Evolutionary conservation across 495 filamentous ascomycete species (phyloP).

Genomic region (Neurospora sp.): DNA sequence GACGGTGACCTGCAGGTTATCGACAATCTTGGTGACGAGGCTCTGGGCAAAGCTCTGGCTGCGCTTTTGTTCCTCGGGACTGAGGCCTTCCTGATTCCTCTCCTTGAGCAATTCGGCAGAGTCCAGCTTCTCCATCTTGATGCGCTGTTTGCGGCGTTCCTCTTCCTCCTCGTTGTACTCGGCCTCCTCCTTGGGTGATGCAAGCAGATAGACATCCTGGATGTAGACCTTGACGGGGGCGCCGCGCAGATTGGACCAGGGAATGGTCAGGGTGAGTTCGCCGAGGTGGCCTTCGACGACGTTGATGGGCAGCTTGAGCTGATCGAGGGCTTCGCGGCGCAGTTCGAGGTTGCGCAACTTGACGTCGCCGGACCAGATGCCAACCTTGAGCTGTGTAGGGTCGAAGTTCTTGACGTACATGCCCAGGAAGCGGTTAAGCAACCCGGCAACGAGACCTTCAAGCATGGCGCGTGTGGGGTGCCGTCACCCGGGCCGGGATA

Average conservation of each 20-base stretch:
- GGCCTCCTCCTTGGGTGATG: slow-evolving; percentile 86
- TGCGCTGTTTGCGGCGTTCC: slow-evolving; percentile 61
- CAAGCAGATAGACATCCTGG: slow-evolving; percentile 90
- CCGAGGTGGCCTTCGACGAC: slow-evolving; percentile 93
- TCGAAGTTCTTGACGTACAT: slow-evolving; percentile 99
- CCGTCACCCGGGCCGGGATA: slow-evolving; percentile 46
- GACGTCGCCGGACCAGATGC: slow-evolving; percentile 97
- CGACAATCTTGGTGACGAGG: slow-evolving; percentile 87
- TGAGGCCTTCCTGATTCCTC: slow-evolving; percentile 83
- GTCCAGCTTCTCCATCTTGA: slow-evolving; percentile 97
- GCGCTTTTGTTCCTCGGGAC: slow-evolving; percentile 85
- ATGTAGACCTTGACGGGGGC: slow-evolving; percentile 91
- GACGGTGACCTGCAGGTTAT: slow-evolving; percentile 93
- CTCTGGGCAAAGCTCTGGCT: slow-evolving; percentile 95
- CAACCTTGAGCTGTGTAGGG: slow-evolving; percentile 88
- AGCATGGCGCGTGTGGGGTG: slow-evolving; percentile 41
- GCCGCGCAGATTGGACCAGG: slow-evolving; percentile 90
- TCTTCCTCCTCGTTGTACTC: slow-evolving; percentile 92
- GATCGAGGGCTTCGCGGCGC: slow-evolving; percentile 87
- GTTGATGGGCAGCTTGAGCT: slow-evolving; percentile 89
- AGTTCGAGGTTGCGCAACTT: slow-evolving; percentile 86
- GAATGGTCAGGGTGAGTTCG: slow-evolving; percentile 79
- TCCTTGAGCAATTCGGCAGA: slow-evolving; percentile 91
- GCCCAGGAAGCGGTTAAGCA: slow-evolving; percentile 97
- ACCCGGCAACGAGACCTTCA: slow-evolving; percentile 66